A percentile compares a stretch with the other conserved stretches of the same genome.
These are phyloP conservation scores for Colletotrichum lini DNA, from an alignment of 2,329 filamentous ascomycete genomes.

Conservation along the genomic window DNA sequence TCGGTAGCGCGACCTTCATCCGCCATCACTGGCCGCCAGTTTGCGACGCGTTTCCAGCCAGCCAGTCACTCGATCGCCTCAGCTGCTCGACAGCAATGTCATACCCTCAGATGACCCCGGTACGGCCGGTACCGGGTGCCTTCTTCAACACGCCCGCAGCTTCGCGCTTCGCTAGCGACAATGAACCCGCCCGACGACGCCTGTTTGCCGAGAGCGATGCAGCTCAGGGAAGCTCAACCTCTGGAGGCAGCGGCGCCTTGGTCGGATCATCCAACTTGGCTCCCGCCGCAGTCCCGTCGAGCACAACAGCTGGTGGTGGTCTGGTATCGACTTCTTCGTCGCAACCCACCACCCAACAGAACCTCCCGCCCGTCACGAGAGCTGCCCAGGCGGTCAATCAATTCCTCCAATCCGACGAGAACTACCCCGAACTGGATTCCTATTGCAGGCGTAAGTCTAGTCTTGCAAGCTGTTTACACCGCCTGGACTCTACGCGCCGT, in stretches of 20 bases:
- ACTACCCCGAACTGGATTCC: conserved; percentile 89
- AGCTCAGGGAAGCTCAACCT: conserved; percentile 25
- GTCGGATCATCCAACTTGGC: conserved; percentile 35
- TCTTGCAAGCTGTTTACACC: conserved; percentile 42
- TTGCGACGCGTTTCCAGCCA: conserved; percentile 40
- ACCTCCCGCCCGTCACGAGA: conserved; percentile 79
- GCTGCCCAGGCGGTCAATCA: conserved; percentile 88
- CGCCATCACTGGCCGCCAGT: conserved; percentile 43
- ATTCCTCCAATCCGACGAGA: conserved; percentile 80
- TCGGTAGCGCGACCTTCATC: conserved; percentile 44
- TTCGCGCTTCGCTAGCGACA: conserved; percentile 57
- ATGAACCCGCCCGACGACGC: conserved; percentile 66
- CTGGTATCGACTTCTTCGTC: conserved; percentile 54
- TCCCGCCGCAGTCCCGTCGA: conserved; percentile 46
- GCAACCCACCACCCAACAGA: conserved; percentile 62
- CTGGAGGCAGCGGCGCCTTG: conserved; percentile 30
- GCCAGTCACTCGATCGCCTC: conserved; percentile 17
- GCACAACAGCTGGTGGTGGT: conserved; percentile 45
- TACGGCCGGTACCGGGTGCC: conserved; percentile 81
- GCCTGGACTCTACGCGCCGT: neutral
- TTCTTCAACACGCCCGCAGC: conserved; percentile 80
- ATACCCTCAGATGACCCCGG: conserved; percentile 73
- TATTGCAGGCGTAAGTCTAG: conserved; percentile 87
- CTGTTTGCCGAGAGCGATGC: conserved; percentile 59
- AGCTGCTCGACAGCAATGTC: conserved; percentile 61